Evolutionary conservation across 1,284 basidiomycete species (phyloP), one percentile per base, ranked within the genome.

Genomic region (Ceraceosorus guamensis): DNA sequence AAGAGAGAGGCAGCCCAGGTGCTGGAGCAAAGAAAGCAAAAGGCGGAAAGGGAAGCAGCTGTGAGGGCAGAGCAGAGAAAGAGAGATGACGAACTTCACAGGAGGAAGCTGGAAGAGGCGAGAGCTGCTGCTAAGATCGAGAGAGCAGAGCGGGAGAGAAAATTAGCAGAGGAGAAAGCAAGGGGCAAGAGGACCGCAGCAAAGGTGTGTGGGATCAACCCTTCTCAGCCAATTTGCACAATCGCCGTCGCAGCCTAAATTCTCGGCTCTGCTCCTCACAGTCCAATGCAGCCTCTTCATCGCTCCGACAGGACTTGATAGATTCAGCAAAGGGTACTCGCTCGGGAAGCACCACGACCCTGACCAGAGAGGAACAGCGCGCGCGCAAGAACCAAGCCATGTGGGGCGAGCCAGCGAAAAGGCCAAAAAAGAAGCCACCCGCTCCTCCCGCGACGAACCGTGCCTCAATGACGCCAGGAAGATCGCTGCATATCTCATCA

Each of bases 311-410:
- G 5, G 46, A 14, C 30, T 32, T 6, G 18, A 37, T 18, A 1
- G 51, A 52, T 16, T 37, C 34, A 34, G 14, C 33, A 31, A n/a
- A 14, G 11, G 31, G 32, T 16, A 18, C 39, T 51, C 14, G 37
- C 37, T 45, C 30, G 14, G 24, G 51, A 6, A 44, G 30, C 18
- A 11, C 41, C 10, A 31, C 31, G 2, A 46, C 64, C 0, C 50
- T 68, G 57, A 68, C 66, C 10, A 50, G 66, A 16, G 66, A 68
- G 48, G 66, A 68, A 43, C 65, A 68, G 60, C 59, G 65, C 47
- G 57, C 57, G 1, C 61, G 59, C 45, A 60, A 57, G 35, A 51
- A 57, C 11, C 59, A 57, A 5, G 59, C 58, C 30, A 60, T 66
- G 52, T 63, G 66, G 37, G 66, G 64, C 39, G 47, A 55, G 6